phyloP scores from a whole-genome alignment of 75 land plant genomes.

The Cupressus sempervirens region DNA sequence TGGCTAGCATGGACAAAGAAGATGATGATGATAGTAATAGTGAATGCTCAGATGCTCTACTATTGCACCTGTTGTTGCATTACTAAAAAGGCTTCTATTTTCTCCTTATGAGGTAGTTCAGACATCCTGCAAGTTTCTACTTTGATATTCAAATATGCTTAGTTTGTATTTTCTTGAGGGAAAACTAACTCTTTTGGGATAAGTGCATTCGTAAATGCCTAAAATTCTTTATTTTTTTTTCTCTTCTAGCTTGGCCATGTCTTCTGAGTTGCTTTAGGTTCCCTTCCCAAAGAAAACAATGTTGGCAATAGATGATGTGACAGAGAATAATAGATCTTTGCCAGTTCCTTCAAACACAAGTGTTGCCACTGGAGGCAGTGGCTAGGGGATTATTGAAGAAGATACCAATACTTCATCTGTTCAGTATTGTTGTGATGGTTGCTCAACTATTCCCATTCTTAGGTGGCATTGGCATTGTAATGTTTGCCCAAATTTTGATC shows the following conservation, averaged over 20 bases:
- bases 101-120: slow-evolving; percentile 91
- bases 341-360: slow-evolving; percentile 37
- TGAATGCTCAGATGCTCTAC: slow-evolving; percentile 53
- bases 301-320: slow-evolving; percentile 73
- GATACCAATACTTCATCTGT: slow-evolving; percentile 90
- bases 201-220: not conserved
- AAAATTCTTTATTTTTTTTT: slow-evolving; percentile 2
- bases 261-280: slow-evolving; percentile 95
- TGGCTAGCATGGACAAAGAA: slow-evolving; percentile 76
- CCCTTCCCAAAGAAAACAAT: slow-evolving; percentile 98
- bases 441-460: slow-evolving; percentile 94
- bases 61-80: slow-evolving; percentile 82
- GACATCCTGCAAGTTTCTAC: slow-evolving; percentile 83
- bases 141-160: not conserved
- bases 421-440: slow-evolving; percentile 99
- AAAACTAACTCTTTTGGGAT: not conserved
- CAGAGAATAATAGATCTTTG: slow-evolving; percentile 44
- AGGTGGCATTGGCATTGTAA: slow-evolving; percentile 95
- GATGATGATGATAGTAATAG: slow-evolving; percentile 82
- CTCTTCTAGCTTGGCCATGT: slow-evolving; percentile 86
- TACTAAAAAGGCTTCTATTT: slow-evolving; percentile 78
- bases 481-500: slow-evolving; percentile 98
- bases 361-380: slow-evolving; percentile 36
- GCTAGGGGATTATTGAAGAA: slow-evolving; percentile 88
- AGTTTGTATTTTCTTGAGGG: not conserved